Base-by-base conservation (phyloP, 176 grass and related monocot species). In the Hyparrhenia diplandra region DNA sequence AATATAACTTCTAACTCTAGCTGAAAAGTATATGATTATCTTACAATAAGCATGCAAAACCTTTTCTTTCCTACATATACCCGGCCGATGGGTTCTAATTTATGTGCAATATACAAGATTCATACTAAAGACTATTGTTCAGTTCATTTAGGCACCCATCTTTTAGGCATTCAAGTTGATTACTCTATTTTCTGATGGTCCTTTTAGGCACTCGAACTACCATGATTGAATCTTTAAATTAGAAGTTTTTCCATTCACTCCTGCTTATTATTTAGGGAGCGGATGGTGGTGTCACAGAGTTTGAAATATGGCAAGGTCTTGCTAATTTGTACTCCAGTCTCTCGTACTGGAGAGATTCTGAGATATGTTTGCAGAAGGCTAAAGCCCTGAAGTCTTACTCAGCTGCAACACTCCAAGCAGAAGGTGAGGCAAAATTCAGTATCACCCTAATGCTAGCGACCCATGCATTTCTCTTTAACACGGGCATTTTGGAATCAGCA, bases 251-350 rank as follows among this genome's bases (percentile, higher is more conserved):
- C 16, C 10, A 31, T 35, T 82, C 20, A 78, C 57, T 40, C 2
- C 55, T 16, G 58, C 1, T 4, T 45, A 35, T 7, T 23, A 23
- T 75, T 87, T 77, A 80, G 80, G 85, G 9, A 61, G 63, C 74
- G 39, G 84, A 91, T 82, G 84, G 37, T 52, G 78, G 72, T 45
- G 88, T 90, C 21, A 90, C 69, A 4, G 92, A 99, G 80, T 87
- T 91, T 70, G 96, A 95, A 93, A 92, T 95, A 17, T 99, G 96
- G 96, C 90, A 95, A 85, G 96, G 91, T 68, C 92, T 99, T 80
- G 92, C 90, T 23, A 93, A 91, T 86, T 55, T 99, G 17, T 99
- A 99, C 24, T 92, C 92, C 4, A 85, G 88, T 43, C 88, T 99
- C 54, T 91, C 92, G 14, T 75, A 88, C 62, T 82, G 70, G 83